phyloP scores from a whole-genome alignment of 2,329 filamentous ascomycete species.

The Colletotrichum filicis region DNA sequence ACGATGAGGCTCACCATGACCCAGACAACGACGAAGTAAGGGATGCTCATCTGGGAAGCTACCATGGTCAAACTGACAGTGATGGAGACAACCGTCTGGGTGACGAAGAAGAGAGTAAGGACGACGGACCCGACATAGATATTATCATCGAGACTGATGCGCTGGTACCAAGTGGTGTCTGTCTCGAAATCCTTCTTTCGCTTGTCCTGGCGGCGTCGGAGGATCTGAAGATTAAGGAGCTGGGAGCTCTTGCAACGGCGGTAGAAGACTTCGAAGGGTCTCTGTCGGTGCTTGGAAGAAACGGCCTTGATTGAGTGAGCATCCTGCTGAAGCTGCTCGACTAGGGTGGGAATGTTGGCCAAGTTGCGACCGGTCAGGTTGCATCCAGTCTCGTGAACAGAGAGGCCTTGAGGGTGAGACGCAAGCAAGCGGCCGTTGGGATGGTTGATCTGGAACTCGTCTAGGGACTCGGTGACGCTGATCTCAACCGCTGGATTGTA shows the following conservation, averaged over 20 bases:
- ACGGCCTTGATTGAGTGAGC: not conserved
- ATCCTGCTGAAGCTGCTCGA: not conserved
- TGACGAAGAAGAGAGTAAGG: slow-evolving; percentile 12
- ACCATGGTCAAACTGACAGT: slow-evolving; percentile 3
- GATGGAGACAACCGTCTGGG: slow-evolving; percentile 1
- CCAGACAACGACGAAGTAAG: slow-evolving; percentile 16
- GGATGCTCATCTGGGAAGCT: not conserved
- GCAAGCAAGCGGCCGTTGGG: slow-evolving; percentile 15
- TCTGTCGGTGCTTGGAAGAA: not conserved
- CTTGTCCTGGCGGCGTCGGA: not conserved
- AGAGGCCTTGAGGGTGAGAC: slow-evolving; percentile 8
- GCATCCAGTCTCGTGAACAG: not conserved
- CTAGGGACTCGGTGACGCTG: slow-evolving; percentile 25
- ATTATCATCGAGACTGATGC: slow-evolving; percentile 14
- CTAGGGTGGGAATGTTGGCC: slow-evolving; percentile 7
- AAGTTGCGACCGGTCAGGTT: not conserved
- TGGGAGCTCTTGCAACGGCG: not conserved
- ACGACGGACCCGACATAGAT: not conserved
- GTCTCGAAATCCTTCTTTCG: not conserved
- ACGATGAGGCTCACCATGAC: slow-evolving; percentile 9
- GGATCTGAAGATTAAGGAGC: not conserved
- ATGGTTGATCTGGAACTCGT: slow-evolving; percentile 29
- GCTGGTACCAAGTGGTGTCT: slow-evolving; percentile 14
- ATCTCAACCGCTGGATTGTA: slow-evolving; percentile 3
- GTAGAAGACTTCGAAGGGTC: not conserved